Evolutionary conservation across 2,329 filamentous ascomycete genomes (phyloP), one percentile per base, ranked within the genome.

Genomic region (Colletotrichum nymphaeae): DNA sequence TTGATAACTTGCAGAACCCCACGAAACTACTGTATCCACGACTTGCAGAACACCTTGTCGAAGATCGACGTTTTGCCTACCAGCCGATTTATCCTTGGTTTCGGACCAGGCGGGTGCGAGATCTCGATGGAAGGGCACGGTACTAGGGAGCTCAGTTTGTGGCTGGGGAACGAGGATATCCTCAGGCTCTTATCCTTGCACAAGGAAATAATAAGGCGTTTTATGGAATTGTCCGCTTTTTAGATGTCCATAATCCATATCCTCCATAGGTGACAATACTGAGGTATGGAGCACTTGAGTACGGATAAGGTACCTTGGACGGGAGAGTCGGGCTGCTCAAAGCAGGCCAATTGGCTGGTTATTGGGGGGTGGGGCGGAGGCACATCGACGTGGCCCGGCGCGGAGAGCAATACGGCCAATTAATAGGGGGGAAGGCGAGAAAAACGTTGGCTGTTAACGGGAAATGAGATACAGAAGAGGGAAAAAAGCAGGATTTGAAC

Each of bases 401-500:
- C n/a, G 9, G 22, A 37, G 19, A 24, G 11, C 1, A 42, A 46
- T 11, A 24, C 14, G 24, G 37, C 68, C 55, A 55, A 60, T 66
- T 60, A 35, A n/a, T 30, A n/a, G 60, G 26, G 22, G 30, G 62
- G 19, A 19, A 35, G 52, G 59, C 30, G 16, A 14, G 37, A 42
- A 32, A 30, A 55, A 16, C 35, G n/a, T 28, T 12, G 28, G 30
- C 57, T 32, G 46, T 42, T 14, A 30, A 67, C 49, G 53, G 67
- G 68, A 67, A 70, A 70, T 60, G 55, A 70, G 22, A 30, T 32
- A 52, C 59, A 24, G 22, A 30, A 9, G 56, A 58, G n/a, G 19
- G 6, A 22, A 24, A 62, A 65, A 65, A 60, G 55, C 62, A 66
- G 67, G 67, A 63, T 63, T 63, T 69, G 24, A 19, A 26, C 58